Evolutionary conservation across 2,329 filamentous ascomycete genomes (phyloP).

Genomic region (Fusarium bactridioides): DNA sequence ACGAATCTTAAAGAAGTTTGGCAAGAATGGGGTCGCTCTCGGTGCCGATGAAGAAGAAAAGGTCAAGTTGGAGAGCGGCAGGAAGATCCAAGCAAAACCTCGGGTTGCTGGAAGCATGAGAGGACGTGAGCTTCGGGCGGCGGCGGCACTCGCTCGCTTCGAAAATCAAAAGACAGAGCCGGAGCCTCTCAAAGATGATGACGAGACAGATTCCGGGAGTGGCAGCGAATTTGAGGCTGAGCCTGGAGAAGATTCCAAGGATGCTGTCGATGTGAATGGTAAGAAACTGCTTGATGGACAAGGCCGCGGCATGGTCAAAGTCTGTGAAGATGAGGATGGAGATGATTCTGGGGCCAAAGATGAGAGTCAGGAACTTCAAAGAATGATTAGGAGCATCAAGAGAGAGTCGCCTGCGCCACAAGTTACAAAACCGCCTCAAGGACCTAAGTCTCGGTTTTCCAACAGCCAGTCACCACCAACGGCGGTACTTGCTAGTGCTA

Average conservation of each 20-base stretch:
- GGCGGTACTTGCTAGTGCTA: not conserved
- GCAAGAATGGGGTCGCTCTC: constrained; percentile 71
- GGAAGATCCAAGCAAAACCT: constrained; percentile 69
- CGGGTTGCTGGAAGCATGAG: constrained; percentile 77
- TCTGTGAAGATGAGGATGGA: constrained; percentile 74
- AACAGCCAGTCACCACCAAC: not conserved
- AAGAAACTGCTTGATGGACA: constrained; percentile 70
- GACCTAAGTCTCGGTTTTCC: not conserved
- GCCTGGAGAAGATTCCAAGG: constrained; percentile 54
- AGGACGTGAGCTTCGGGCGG: constrained; percentile 78
- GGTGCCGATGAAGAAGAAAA: constrained; percentile 74
- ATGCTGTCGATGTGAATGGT: constrained; percentile 71
- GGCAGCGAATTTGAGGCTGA: constrained; percentile 60
- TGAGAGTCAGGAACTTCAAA: constrained; percentile 72
- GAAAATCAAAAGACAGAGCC: constrained; percentile 62
- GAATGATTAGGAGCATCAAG: constrained; percentile 44
- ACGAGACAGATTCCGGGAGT: constrained; percentile 52
- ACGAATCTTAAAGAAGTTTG: constrained; percentile 79
- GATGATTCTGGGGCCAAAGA: constrained; percentile 54
- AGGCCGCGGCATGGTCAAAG: constrained; percentile 73
- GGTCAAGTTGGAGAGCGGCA: constrained; percentile 72
- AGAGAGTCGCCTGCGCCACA: constrained; percentile 21
- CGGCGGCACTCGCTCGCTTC: constrained; percentile 79
- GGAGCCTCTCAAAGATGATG: constrained; percentile 44
- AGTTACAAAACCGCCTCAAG: not conserved